A percentile compares a stretch with the other conserved stretches of the same genome.
These are phyloP conservation scores for Paraleonurus japonicus DNA, from an alignment of 257 asterid species.

Conservation along the genomic window DNA sequence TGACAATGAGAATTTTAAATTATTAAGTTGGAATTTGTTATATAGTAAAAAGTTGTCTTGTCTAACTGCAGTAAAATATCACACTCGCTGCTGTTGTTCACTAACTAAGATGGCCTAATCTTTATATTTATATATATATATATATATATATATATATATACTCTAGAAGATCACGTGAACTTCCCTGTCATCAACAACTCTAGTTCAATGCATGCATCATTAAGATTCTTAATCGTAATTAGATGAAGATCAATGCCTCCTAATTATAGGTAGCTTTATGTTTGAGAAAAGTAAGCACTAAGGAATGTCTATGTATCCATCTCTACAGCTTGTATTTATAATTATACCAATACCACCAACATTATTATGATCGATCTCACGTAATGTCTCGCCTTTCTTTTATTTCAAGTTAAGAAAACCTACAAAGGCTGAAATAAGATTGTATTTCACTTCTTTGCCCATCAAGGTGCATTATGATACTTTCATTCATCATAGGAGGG, in stretches of 20 bases:
- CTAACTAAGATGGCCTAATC: too few relatives aligned
- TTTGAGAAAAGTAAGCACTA: conserved; percentile 59
- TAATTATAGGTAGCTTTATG: conserved; percentile 49
- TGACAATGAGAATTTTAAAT: not conserved
- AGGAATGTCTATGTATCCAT: conserved; percentile 28
- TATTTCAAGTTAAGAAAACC: conserved; percentile 46
- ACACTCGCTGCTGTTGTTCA: not conserved
- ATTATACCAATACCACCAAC: conserved; percentile 5
- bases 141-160: too few relatives aligned
- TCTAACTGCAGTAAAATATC: not conserved
- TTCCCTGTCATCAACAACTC: conserved; percentile 44
- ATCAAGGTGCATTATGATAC: not conserved
- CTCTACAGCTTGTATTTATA: not conserved
- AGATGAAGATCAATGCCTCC: conserved; percentile 23
- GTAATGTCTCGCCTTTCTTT: conserved; percentile 35
- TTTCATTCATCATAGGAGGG: not conserved
- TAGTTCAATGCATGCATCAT: conserved; percentile 33
- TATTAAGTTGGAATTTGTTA: not conserved
- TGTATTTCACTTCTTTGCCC: conserved; percentile 7
- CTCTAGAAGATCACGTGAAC: not conserved
- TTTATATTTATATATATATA: too few relatives aligned
- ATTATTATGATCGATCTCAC: too few relatives aligned
- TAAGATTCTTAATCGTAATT: conserved; percentile 43
- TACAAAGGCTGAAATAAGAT: not conserved
- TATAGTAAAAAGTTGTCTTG: not conserved